These are phyloP conservation scores for Uronychia binucleata DNA, from an alignment of 73 alveolate genomes.

Conservation along the genomic window DNA sequence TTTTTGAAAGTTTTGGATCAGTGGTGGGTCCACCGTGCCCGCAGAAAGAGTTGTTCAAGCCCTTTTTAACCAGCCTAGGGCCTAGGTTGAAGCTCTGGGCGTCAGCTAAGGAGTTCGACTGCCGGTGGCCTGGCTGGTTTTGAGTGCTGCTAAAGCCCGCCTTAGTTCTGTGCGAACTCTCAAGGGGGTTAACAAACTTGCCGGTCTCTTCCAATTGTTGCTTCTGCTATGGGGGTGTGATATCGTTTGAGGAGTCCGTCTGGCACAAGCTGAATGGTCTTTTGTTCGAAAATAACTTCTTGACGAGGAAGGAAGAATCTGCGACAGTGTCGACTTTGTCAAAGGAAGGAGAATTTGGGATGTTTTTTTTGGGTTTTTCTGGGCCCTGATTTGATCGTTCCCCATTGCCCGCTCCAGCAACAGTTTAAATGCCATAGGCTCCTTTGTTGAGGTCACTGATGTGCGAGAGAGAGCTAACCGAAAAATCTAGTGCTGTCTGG, in stretches of 20 bases:
- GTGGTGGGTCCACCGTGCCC: background rate
- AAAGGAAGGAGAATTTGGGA: background rate
- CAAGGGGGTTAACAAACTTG: slow-evolving; percentile 26
- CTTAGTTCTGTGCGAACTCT: background rate
- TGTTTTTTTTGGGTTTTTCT: background rate
- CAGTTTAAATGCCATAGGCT: background rate
- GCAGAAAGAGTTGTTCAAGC: background rate
- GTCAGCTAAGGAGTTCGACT: background rate
- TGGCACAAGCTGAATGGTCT: background rate
- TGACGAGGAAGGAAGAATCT: background rate
- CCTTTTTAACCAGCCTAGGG: background rate
- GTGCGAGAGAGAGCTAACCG: background rate
- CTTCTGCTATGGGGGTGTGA: background rate
- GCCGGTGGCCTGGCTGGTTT: background rate
- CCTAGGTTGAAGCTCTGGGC: background rate
- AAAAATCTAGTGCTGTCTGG: background rate
- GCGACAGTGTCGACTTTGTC: background rate
- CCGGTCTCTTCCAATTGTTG: slow-evolving; percentile 23
- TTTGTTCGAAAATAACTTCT: background rate
- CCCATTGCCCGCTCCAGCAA: background rate
- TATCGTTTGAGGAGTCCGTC: background rate
- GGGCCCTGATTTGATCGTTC: background rate
- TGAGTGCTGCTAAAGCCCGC: background rate
- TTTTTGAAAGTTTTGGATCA: background rate
- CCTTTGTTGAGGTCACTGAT: background rate